Percentiles rank a stretch among this genome's conserved stretches.
Conservation (phyloP, 371 early-diverging fungal genomes). For the Batkoa obscura region DNA sequence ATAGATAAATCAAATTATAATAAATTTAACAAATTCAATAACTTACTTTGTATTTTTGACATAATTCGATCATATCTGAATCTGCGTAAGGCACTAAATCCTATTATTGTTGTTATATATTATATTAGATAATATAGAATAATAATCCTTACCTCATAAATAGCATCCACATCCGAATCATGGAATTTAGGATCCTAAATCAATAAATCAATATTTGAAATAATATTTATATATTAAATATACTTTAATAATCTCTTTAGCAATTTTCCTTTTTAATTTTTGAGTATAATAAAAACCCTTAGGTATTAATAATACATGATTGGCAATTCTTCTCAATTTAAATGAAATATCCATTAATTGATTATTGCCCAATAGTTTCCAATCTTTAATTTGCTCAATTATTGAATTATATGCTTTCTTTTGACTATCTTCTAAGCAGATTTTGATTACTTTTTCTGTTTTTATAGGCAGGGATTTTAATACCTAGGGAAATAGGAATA, state of each 20-base stretch:
- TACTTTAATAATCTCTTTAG: neutral
- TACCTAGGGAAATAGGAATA: constrained; percentile 19
- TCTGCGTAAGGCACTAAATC: neutral
- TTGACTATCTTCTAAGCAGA: neutral
- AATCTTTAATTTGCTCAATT: neutral
- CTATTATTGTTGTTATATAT: neutral
- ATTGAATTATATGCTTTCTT: neutral
- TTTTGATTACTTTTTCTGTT: constrained; percentile 13
- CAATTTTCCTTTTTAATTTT: neutral
- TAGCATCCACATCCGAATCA: neutral
- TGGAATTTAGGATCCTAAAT: neutral
- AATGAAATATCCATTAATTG: neutral
- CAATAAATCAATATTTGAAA: neutral
- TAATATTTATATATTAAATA: neutral
- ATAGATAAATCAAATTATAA: neutral
- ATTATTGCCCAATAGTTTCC: no score
- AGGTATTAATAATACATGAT: neutral
- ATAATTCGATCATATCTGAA: neutral
- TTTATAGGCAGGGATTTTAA: constrained; percentile 75
- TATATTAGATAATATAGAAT: no score
- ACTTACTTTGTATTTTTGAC: neutral
- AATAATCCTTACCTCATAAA: neutral
- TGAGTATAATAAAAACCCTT: neutral
- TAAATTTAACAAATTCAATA: neutral
- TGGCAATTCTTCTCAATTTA: neutral